Conservation (phyloP, 257 asterid genomes). For the Solanum acaule region DNA sequence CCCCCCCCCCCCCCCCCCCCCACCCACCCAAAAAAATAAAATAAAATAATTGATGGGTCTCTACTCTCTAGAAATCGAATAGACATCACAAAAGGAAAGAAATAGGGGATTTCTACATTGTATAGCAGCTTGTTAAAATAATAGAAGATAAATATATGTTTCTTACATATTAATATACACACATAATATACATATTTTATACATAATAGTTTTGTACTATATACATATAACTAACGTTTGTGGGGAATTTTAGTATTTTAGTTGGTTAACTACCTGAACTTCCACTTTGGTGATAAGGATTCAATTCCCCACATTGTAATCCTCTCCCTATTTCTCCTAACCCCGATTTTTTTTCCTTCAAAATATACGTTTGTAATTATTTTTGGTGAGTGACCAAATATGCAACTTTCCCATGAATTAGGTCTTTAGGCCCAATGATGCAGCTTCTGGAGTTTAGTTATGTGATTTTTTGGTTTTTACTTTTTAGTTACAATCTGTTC, state of each 20-base stretch:
- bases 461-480: background rate
- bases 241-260: background rate
- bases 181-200: background rate
- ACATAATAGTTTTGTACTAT: background rate
- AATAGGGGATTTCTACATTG: background rate
- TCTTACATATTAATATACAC: background rate
- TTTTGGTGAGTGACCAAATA: background rate
- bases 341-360: too few species aligned
- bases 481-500: background rate
- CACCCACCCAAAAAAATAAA: too few species aligned
- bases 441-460: background rate
- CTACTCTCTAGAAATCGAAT: background rate
- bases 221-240: background rate
- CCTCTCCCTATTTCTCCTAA: too few species aligned
- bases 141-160: background rate
- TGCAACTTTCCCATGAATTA: background rate
- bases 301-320: too few species aligned
- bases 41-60: background rate
- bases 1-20: fast-evolving
- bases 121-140: background rate
- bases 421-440: background rate
- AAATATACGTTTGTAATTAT: too few species aligned
- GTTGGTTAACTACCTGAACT: too few species aligned
- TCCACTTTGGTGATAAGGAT: too few species aligned
- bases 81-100: background rate